Evolutionary conservation across 306 rosid species (phyloP).

Genomic region (Sicyos baderoa): DNA sequence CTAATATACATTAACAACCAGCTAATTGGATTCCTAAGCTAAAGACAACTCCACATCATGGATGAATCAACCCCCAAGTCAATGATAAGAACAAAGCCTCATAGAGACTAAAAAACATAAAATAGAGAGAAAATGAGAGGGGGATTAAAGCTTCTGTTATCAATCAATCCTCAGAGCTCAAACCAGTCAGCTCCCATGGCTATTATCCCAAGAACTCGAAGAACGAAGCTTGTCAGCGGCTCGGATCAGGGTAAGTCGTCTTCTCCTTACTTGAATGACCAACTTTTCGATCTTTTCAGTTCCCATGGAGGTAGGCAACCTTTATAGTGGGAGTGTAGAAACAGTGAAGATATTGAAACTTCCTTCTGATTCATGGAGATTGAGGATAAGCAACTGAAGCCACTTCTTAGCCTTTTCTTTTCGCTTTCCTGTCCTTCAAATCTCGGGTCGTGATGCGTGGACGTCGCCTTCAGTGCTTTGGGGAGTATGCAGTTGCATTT

Average conservation of each 20-base stretch:
- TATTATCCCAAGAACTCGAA: neutral
- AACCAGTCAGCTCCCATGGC: conserved; percentile 12
- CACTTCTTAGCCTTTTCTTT: conserved; percentile 13
- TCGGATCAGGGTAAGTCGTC: neutral
- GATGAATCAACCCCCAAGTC: conserved; percentile 9
- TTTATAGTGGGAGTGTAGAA: conserved; percentile 21
- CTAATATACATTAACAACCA: conserved; percentile 14
- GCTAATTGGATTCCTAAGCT: conserved; percentile 16
- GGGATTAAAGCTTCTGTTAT: neutral
- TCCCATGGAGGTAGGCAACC: conserved; percentile 22
- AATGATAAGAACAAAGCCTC: conserved; percentile 11
- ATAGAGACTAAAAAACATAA: neutral
- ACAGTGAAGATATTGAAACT: conserved; percentile 17
- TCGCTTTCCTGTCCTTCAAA: conserved; percentile 13
- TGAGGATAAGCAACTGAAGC: conserved; percentile 20
- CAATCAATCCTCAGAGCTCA: conserved; percentile 6
- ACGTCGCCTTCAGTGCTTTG: conserved; percentile 12
- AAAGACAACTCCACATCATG: conserved; percentile 6
- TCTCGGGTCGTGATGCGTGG: conserved; percentile 11
- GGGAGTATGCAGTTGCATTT: conserved; percentile 19
- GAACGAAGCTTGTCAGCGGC: neutral
- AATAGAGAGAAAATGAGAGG: neutral
- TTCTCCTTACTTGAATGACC: conserved; percentile 13
- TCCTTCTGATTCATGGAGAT: conserved; percentile 21
- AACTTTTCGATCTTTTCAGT: conserved; percentile 16